A percentile compares a stretch with the other conserved stretches of the same genome.
Conservation (phyloP, 208 protist genomes). For the Crithidia bombi region DNA sequence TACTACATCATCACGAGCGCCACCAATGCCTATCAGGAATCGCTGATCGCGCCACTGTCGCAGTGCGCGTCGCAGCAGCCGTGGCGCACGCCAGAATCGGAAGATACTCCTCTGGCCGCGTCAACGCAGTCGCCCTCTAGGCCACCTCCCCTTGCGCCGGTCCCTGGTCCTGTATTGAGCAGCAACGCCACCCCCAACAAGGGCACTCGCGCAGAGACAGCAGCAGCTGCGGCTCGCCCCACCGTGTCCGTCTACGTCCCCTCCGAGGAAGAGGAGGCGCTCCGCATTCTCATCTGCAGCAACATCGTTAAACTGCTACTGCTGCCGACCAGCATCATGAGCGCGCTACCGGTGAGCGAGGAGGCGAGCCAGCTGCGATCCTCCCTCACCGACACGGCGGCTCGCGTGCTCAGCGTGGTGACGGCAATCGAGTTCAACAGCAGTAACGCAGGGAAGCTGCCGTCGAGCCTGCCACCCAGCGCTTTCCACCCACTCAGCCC, state of each 20-base stretch:
- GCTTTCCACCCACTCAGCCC: conserved; percentile 2
- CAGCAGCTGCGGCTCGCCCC: neutral
- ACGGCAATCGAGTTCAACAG: conserved; percentile 39
- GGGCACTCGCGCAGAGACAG: neutral
- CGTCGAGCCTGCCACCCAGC: neutral
- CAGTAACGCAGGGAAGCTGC: conserved; percentile 4
- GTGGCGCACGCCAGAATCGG: conserved; percentile 20
- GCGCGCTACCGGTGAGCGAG: conserved; percentile 31
- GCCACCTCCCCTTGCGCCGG: conserved; percentile 2
- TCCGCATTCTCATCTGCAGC: conserved; percentile 61
- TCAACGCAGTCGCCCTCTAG: neutral
- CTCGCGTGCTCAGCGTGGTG: conserved; percentile 45
- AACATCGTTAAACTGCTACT: conserved; percentile 87
- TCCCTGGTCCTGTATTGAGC: neutral
- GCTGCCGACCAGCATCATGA: conserved; percentile 76
- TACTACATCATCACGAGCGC: conserved; percentile 61
- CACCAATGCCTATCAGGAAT: conserved; percentile 31
- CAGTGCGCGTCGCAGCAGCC: conserved; percentile 9
- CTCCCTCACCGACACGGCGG: conserved; percentile 37
- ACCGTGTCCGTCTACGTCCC: conserved; percentile 39
- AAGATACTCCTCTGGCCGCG: conserved; percentile 6
- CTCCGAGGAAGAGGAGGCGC: conserved; percentile 67
- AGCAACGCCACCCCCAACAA: neutral
- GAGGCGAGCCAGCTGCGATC: conserved; percentile 43
- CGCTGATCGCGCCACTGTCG: conserved; percentile 15